Evolutionary conservation across 2,329 filamentous ascomycete species (phyloP).

Genomic region (Tolypocladium paradoxum): DNA sequence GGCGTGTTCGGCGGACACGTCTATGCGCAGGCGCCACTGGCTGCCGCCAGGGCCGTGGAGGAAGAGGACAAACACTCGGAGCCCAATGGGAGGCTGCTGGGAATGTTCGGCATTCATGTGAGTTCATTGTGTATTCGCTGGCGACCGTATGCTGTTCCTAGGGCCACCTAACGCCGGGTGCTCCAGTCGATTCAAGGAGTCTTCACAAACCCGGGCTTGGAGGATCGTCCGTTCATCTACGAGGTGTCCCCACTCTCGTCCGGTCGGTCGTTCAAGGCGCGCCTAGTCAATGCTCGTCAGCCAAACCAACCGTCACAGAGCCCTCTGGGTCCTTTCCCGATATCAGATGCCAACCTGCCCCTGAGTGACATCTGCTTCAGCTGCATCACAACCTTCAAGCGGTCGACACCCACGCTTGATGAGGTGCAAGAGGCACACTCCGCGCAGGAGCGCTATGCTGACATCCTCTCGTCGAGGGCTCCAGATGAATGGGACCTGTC

Average conservation of each 20-base stretch:
- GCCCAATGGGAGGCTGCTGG: slow-evolving; percentile 3
- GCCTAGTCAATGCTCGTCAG: slow-evolving; percentile 38
- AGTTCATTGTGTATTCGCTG: slow-evolving; percentile 7
- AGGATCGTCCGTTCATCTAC: slow-evolving; percentile 43
- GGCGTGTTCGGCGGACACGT: slow-evolving; percentile 27
- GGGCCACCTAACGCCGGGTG: neutral
- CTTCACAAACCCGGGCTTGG: slow-evolving; percentile 36
- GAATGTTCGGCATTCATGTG: slow-evolving; percentile 26
- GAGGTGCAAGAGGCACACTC: slow-evolving; percentile 26
- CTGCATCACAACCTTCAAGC: slow-evolving; percentile 42
- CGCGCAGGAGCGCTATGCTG: slow-evolving; percentile 30
- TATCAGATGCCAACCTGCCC: slow-evolving; percentile 25
- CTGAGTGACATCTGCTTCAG: slow-evolving; percentile 36
- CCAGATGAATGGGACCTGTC: slow-evolving; percentile 32
- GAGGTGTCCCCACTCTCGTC: slow-evolving; percentile 32
- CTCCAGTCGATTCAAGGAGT: slow-evolving; percentile 43
- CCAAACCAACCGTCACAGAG: slow-evolving; percentile 27
- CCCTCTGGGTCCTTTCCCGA: slow-evolving; percentile 24
- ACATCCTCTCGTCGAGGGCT: slow-evolving; percentile 24
- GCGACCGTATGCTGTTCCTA: neutral
- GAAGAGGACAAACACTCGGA: slow-evolving; percentile 15
- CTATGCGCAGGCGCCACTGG: slow-evolving; percentile 25
- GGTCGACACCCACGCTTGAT: slow-evolving; percentile 23
- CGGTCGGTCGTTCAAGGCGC: slow-evolving; percentile 37
- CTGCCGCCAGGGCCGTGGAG: slow-evolving; percentile 22